Conservation (phyloP, 106 monocot genomes). For the Dactylorhiza incarnata region DNA sequence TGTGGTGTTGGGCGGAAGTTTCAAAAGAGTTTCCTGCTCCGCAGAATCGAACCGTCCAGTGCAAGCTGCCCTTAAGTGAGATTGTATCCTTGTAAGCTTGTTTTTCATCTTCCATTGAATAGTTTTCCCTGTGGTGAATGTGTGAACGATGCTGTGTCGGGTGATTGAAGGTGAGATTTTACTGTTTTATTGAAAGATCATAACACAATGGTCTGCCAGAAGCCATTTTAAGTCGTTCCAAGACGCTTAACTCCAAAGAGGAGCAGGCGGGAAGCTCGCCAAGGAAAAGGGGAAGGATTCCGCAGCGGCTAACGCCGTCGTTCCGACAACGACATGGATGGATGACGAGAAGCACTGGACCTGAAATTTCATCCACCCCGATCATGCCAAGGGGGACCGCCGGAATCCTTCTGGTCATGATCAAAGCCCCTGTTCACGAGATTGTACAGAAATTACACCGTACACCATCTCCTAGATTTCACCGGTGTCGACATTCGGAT, state of each 20-base stretch:
- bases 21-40: no score
- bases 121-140: no score
- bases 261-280: constrained; percentile 33
- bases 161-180: no score
- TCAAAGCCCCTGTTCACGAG: constrained; percentile 46
- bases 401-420: constrained; percentile 83
- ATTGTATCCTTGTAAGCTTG: no score
- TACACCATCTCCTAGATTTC: constrained; percentile 67
- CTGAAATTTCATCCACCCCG: constrained; percentile 41
- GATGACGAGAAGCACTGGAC: constrained; percentile 88
- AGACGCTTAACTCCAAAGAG: constrained; percentile 30
- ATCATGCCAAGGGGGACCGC: constrained; percentile 82
- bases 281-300: constrained; percentile 35
- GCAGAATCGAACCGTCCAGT: no score
- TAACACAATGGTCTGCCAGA: constrained; percentile 84
- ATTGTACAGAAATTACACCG: constrained; percentile 39
- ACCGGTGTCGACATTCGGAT: constrained; percentile 65
- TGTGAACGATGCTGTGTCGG: no score
- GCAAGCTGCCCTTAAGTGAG: no score
- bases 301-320: constrained; percentile 15
- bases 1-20: no score
- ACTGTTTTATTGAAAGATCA: no score
- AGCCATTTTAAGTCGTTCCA: constrained; percentile 41
- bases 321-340: constrained; percentile 74
- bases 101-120: no score